These are phyloP conservation scores for Fusarium chlamydosporum DNA, from an alignment of 2,329 filamentous ascomycete genomes.

Conservation along the genomic window DNA sequence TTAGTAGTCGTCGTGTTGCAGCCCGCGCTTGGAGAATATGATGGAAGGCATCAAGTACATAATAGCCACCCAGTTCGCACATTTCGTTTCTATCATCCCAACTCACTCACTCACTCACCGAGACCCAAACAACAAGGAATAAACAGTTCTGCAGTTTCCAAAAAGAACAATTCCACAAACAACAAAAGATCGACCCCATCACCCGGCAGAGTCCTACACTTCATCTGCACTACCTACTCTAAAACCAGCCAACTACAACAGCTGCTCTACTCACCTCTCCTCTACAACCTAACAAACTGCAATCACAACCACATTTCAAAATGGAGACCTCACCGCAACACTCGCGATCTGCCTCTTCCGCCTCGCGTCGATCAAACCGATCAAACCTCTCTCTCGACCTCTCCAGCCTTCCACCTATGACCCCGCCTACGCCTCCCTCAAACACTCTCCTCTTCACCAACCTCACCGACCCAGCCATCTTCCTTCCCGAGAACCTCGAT, in stretches of 20 bases:
- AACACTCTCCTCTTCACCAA: slow-evolving; percentile 91
- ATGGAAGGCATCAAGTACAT: slow-evolving; percentile 30
- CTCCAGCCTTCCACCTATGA: slow-evolving; percentile 77
- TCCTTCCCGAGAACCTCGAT: slow-evolving; percentile 79
- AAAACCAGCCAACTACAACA: slow-evolving; percentile 21
- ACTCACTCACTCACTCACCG: slow-evolving; percentile 16
- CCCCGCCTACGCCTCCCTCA: slow-evolving; percentile 79
- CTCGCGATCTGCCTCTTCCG: slow-evolving; percentile 62
- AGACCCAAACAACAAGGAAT: slow-evolving; percentile 12
- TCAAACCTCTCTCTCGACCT: slow-evolving; percentile 78
- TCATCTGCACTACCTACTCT: slow-evolving; percentile 14
- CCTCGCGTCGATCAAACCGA: slow-evolving; percentile 63
- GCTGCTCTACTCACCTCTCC: slow-evolving; percentile 16
- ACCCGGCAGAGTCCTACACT: slow-evolving; percentile 18
- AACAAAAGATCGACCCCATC: slow-evolving; percentile 33
- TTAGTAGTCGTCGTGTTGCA: slow-evolving; percentile 38
- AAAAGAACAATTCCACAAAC: slow-evolving; percentile 1
- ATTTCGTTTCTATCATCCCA: slow-evolving; percentile 14
- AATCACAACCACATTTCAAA: slow-evolving; percentile 35
- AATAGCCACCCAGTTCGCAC: slow-evolving; percentile 40
- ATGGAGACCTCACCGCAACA: slow-evolving; percentile 57
- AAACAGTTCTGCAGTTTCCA: slow-evolving; percentile 1
- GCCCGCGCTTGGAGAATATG: slow-evolving; percentile 26
- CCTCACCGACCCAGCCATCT: slow-evolving; percentile 79
- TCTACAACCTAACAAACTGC: slow-evolving; percentile 15